These are phyloP conservation scores for Ceratocystis ficicola DNA, from an alignment of 2,329 filamentous ascomycete genomes.

Conservation along the genomic window DNA sequence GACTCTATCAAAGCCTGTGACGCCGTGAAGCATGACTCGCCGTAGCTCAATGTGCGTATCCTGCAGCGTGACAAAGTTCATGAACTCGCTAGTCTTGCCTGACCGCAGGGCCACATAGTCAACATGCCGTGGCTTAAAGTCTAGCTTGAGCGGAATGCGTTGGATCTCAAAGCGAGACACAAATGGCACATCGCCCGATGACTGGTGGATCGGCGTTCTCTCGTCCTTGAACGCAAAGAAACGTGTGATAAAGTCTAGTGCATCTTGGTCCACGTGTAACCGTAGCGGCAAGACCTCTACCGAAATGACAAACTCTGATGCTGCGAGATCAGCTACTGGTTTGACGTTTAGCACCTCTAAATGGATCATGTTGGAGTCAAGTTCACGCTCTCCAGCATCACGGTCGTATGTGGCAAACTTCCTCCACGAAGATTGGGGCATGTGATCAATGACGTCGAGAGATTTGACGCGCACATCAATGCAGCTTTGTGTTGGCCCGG, in stretches of 20 bases:
- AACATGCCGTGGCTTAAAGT: conserved; percentile 97
- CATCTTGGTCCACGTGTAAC: conserved; percentile 93
- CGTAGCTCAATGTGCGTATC: conserved; percentile 74
- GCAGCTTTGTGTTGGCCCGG: conserved; percentile 74
- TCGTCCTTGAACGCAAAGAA: conserved; percentile 98
- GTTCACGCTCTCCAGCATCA: conserved; percentile 74
- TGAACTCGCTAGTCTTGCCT: conserved; percentile 90
- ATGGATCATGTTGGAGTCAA: conserved; percentile 79
- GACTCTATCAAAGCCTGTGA: conserved; percentile 79
- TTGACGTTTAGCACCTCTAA: conserved; percentile 79
- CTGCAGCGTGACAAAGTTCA: conserved; percentile 95
- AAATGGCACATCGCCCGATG: conserved; percentile 66
- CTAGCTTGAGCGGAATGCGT: conserved; percentile 66
- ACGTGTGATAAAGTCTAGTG: conserved; percentile 87
- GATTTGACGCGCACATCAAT: conserved; percentile 72
- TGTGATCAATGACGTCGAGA: conserved; percentile 84
- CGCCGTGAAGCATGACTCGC: conserved; percentile 84
- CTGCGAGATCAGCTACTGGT: conserved; percentile 70
- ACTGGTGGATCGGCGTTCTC: conserved; percentile 39
- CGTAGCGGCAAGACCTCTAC: conserved; percentile 70
- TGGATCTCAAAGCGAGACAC: conserved; percentile 82
- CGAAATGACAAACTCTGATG: conserved; percentile 77
- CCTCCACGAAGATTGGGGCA: conserved; percentile 93
- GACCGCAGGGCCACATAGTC: conserved; percentile 88
- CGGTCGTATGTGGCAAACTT: conserved; percentile 94